Conservation (phyloP, 2,329 filamentous ascomycete genomes). For the Emericellopsis atlantica region DNA sequence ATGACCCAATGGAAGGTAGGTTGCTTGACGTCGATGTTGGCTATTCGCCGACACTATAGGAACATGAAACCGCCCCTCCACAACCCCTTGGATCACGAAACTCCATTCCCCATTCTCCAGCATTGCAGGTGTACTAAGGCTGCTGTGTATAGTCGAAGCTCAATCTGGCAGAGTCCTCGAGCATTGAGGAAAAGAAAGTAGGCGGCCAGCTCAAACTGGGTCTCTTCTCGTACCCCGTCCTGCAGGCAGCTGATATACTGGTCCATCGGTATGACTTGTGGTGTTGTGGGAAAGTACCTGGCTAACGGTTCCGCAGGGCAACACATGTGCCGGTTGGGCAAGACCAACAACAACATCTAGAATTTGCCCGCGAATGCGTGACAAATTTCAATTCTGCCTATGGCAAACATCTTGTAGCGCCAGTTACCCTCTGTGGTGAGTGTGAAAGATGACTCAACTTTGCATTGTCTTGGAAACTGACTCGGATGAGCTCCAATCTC, state of each 20-base stretch:
- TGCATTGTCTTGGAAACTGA: background rate
- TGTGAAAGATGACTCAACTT: background rate
- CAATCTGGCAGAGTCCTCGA: constrained; percentile 44
- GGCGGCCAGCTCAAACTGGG: constrained; percentile 64
- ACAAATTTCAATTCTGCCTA: constrained; percentile 76
- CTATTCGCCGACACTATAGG: too few relatives aligned
- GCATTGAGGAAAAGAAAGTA: constrained; percentile 42
- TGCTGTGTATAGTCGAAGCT: constrained; percentile 54
- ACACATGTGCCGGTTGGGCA: constrained; percentile 96
- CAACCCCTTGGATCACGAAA: too few relatives aligned
- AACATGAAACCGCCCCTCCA: background rate
- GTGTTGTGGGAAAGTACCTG: background rate
- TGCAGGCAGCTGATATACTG: constrained; percentile 89
- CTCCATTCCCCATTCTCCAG: too few relatives aligned
- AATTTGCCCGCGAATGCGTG: constrained; percentile 79
- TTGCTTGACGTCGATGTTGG: too few relatives aligned
- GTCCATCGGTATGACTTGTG: constrained; percentile 51
- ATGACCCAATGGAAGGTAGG: constrained; percentile 98
- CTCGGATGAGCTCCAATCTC: constrained; percentile 52
- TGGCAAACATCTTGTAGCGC: constrained; percentile 48
- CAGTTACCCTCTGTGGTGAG: constrained; percentile 61
- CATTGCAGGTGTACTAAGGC: background rate
- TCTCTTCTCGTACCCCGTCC: constrained; percentile 88
- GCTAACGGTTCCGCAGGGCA: constrained; percentile 34
- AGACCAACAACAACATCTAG: constrained; percentile 87